Conservation (phyloP, 495 filamentous ascomycete species). For the Neurospora sp. region DNA sequence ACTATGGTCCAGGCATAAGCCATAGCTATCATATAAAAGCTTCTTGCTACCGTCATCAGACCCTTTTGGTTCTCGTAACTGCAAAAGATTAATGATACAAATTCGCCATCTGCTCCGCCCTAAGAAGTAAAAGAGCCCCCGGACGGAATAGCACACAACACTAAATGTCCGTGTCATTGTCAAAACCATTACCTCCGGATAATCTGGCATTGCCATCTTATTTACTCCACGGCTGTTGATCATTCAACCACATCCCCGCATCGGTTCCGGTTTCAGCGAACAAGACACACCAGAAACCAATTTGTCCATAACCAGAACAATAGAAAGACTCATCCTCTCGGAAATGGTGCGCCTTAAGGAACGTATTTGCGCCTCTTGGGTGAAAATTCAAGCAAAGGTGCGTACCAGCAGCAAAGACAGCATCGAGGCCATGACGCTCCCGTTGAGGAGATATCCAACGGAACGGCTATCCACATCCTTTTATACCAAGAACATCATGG, state of each 20-base stretch:
- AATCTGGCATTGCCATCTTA: background rate
- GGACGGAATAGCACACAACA: background rate
- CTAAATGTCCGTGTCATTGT: background rate
- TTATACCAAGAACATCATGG: background rate
- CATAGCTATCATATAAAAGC: background rate
- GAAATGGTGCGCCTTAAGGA: background rate
- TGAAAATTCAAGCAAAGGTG: background rate
- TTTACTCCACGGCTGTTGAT: background rate
- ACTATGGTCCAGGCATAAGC: background rate
- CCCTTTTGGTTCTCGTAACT: background rate
- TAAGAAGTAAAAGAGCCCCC: background rate
- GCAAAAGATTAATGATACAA: background rate
- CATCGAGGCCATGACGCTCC: background rate
- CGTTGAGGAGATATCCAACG: background rate
- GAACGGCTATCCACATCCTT: background rate
- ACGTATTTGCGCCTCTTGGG: background rate
- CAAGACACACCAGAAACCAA: background rate
- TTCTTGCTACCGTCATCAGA: background rate
- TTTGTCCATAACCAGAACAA: background rate
- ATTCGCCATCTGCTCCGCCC: background rate
- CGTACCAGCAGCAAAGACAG: background rate
- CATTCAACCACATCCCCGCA: background rate
- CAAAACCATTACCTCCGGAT: background rate
- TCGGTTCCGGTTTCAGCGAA: background rate
- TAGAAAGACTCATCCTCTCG: background rate